Evolutionary conservation across 768 basidiomycete genomes (phyloP).

Genomic region (Pleurotus citrinopileatus): DNA sequence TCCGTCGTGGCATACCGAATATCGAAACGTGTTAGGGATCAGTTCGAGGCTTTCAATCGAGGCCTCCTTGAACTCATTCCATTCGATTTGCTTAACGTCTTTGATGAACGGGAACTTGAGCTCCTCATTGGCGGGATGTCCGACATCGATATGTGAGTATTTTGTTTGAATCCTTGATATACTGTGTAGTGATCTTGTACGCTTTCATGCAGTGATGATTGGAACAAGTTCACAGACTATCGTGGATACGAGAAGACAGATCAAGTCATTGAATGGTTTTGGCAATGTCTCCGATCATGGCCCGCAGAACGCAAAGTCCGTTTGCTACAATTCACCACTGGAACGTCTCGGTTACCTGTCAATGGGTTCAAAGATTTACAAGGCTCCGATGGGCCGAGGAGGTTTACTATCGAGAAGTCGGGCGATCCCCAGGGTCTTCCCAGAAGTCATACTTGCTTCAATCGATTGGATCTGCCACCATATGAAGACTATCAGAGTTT

Average conservation of each 20-base stretch:
- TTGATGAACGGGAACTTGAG: constrained; percentile 89
- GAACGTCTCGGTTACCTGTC: constrained; percentile 81
- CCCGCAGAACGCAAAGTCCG: constrained; percentile 86
- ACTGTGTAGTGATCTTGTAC: not conserved
- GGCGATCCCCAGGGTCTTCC: constrained; percentile 88
- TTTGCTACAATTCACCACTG: constrained; percentile 85
- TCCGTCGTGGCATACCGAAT: constrained; percentile 82
- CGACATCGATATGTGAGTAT: constrained; percentile 78
- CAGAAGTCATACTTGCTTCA: constrained; percentile 93
- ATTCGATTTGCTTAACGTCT: constrained; percentile 79
- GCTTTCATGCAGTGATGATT: constrained; percentile 67
- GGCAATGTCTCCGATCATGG: constrained; percentile 90
- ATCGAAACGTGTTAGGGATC: constrained; percentile 74
- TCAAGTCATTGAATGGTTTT: constrained; percentile 93
- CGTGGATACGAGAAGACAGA: constrained; percentile 84
- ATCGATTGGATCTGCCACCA: constrained; percentile 82
- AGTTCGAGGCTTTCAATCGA: constrained; percentile 83
- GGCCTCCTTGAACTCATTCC: constrained; percentile 86
- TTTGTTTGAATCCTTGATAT: not conserved
- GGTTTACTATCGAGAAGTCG: constrained; percentile 94
- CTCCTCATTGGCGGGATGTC: constrained; percentile 91
- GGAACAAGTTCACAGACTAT: constrained; percentile 94
- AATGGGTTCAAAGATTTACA: constrained; percentile 96
- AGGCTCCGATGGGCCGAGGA: constrained; percentile 86
- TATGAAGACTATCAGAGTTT: constrained; percentile 87